Evolutionary conservation across 2,329 filamentous ascomycete genomes (phyloP), one percentile per base, ranked within the genome.

Genomic region (Talaromyces rugulosus): DNA sequence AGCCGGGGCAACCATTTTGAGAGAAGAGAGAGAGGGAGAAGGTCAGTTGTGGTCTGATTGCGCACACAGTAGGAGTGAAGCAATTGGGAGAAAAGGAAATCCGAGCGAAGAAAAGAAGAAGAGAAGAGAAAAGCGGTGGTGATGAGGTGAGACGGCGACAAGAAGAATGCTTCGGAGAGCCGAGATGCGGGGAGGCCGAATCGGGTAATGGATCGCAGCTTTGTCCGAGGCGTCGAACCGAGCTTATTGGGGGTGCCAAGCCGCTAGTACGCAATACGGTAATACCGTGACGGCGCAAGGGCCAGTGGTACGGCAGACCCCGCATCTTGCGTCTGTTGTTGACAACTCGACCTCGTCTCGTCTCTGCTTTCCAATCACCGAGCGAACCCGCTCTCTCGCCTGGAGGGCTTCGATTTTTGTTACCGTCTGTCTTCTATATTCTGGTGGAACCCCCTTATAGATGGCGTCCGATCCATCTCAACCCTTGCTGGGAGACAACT

Each of bases 1-100:
- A 53, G 77, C 72, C 54, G 76, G 74, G 58, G 71, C 63, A 63
- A 75, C 66, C 76, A 78, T 77, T 62, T 63, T 69, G 14, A 31
- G 30, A 51, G 52, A 14, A 23, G 18, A 44, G 34, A 36, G 34
- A 36, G 14, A 7, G 36, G 2, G 16, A 14, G 11, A 47, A 18
- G 3, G 5, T n/a, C 4, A 3, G 12, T 4, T 36, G 12, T 16
- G 34, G 12, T 16, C 34, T 36, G 34, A 2, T 12, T 36, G 14
- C 36, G n/a, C 16, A 40, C 36, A 40, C 34, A 51, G 50, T 36
- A 36, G 11, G 30, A 59, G 53, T 36, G 36, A 47, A 56, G 27
- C 14, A 31, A 27, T 18, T 30, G 27, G 61, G 8, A 47, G 14
- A 55, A 30, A 30, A 12, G 3, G 16, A 9, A 31, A n/a, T 27